Evolutionary conservation across 208 protist genomes (phyloP), one percentile per base, ranked within the genome.

Genomic region (Tritrichomonas musculus): DNA sequence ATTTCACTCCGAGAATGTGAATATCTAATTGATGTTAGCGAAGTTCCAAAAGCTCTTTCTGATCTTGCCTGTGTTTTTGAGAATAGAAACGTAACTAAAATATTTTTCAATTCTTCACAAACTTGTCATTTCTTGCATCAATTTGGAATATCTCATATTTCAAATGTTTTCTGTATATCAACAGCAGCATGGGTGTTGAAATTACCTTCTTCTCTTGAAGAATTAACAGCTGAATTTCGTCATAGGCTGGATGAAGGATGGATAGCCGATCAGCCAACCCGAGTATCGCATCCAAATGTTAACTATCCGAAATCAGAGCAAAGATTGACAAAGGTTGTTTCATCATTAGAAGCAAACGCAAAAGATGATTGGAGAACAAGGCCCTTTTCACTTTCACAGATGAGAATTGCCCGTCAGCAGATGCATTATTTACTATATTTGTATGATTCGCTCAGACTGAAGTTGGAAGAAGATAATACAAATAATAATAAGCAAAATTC

Each of bases 381-480:
- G 14, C 77, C 77, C 1, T 39, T 88, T 36, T 88, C 77, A 57
- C 77, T 88, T 39, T 47, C 47, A 0, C 77, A 88, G 27, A 88
- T 88, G 77, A 41, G 47, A 33, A 53, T 57, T 55, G 77, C 77
- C 1, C 9, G 47, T 2, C 77, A 88, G 44, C 20, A 49, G 39
- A 49, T 50, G 9, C 77, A 88, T 88, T 88, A 88, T 88, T 36
- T 57, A 33, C 36, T 88, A 57, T 88, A 88, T 39, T 57, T 88
- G 47, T 88, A 88, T 36, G 77, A 88, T 20, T 88, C 77, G 20
- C 36, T 88, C 11, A 53, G 77, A 39, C 47, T 88, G 1, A 88
- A 88, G 39, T 30, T 88, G 5, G 57, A n/a, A 33, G 47, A 88
- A 39, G 77, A 88, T 53, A 33, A 44, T 20, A n/a, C n/a, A n/a